A percentile compares a stretch with the other conserved stretches of the same genome.
These are phyloP conservation scores for Cicer bijugum DNA, from an alignment of 306 rosid genomes.

Conservation along the genomic window DNA sequence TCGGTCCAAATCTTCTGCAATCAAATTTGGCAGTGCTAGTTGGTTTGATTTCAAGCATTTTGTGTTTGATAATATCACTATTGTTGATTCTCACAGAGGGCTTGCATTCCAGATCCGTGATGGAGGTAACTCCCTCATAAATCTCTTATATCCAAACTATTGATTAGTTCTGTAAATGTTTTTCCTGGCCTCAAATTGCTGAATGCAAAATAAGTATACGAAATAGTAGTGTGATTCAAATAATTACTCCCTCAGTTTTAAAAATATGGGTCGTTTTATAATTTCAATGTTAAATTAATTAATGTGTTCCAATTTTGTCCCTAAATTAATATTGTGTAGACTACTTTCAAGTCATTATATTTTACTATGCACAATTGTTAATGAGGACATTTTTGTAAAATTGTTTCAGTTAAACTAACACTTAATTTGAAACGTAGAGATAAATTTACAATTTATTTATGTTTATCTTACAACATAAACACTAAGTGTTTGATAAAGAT, in stretches of 20 bases:
- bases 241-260: not conserved
- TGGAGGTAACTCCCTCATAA: slow-evolving; percentile 65
- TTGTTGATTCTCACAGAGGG: slow-evolving; percentile 90
- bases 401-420: too few species aligned
- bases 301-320: too few species aligned
- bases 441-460: not conserved
- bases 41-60: slow-evolving; percentile 70
- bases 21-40: slow-evolving; percentile 91
- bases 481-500: not conserved
- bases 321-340: too few species aligned
- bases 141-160: not conserved
- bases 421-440: too few species aligned
- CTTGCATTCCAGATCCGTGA: slow-evolving; percentile 90
- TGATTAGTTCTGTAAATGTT: slow-evolving; percentile 6
- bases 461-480: not conserved
- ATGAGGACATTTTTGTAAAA: too few species aligned
- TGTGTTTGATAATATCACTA: slow-evolving; percentile 81
- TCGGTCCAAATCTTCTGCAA: slow-evolving; percentile 86
- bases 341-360: too few species aligned
- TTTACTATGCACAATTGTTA: too few species aligned
- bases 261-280: too few species aligned
- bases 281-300: too few species aligned
- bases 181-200: slow-evolving; percentile 10
- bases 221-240: not conserved
- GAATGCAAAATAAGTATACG: slow-evolving; percentile 13